Evolutionary conservation across 768 basidiomycete genomes (phyloP).

Genomic region (Suillus ampliporus): DNA sequence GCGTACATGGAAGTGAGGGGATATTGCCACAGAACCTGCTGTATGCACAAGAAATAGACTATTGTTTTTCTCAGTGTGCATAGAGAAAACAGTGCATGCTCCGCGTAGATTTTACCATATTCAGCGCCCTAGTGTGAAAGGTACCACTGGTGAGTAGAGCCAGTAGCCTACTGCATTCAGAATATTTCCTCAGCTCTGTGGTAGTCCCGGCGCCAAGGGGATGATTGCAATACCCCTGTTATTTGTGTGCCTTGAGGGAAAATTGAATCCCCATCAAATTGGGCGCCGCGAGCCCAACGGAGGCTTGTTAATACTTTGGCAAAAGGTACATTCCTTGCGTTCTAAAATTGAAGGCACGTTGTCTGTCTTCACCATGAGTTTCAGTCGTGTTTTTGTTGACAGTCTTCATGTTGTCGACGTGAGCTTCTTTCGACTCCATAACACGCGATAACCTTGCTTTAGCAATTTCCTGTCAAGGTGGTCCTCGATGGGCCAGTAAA

Average conservation of each 20-base stretch:
- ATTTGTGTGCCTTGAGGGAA: conserved; percentile 4
- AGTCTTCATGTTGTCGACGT: conserved; percentile 2
- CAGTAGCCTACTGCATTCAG: not conserved
- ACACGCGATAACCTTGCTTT: conserved; percentile 4
- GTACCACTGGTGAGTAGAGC: not conserved
- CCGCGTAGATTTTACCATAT: not conserved
- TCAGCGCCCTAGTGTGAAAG: not conserved
- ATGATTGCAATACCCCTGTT: not conserved
- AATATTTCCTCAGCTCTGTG: not conserved
- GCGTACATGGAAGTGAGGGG: conserved; percentile 12
- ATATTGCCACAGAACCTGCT: conserved; percentile 16
- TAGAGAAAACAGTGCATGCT: not conserved
- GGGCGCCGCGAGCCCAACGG: not conserved
- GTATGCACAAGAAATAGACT: conserved; percentile 28
- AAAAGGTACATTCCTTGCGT: not conserved
- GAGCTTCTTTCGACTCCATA: conserved; percentile 6
- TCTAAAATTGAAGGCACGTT: conserved; percentile 5
- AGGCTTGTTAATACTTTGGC: not conserved
- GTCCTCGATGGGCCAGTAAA: not conserved
- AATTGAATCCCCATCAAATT: not conserved
- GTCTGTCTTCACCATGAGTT: conserved; percentile 8
- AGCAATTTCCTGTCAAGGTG: not conserved
- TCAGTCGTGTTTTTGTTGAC: conserved; percentile 7
- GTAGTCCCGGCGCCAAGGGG: not conserved
- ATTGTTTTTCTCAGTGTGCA: not conserved